Percentiles rank a stretch among this genome's conserved stretches.
These are phyloP conservation scores for Dactylis glomerata DNA, from an alignment of 176 grass and related monocot species.

Conservation along the genomic window DNA sequence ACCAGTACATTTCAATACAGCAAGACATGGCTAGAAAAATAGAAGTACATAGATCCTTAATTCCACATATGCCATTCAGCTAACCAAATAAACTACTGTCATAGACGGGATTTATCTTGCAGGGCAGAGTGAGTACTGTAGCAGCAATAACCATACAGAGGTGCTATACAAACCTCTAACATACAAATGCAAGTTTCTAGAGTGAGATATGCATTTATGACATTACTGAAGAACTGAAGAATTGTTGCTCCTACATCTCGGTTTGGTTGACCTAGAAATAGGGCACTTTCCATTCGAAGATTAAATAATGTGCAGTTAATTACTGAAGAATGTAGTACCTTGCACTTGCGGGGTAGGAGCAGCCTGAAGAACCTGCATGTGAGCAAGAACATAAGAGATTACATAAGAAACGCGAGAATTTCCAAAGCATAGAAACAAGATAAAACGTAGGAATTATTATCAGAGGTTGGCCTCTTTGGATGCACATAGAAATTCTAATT, in stretches of 20 bases:
- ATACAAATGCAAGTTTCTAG: not conserved
- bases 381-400: not conserved
- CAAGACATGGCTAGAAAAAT: not conserved
- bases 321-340: constrained; percentile 39
- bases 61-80: too few species aligned
- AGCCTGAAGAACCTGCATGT: constrained; percentile 65
- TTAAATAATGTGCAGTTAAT: not conserved
- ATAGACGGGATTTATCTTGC: not conserved
- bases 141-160: not conserved
- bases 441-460: not conserved
- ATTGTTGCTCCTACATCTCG: not conserved
- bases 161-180: not conserved
- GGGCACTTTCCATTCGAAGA: not conserved
- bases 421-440: not conserved
- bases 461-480: not conserved
- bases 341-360: constrained; percentile 66
- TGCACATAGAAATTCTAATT: not conserved
- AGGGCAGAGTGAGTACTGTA: not conserved
- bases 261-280: not conserved
- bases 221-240: not conserved
- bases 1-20: not conserved
- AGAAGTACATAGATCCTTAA: not conserved
- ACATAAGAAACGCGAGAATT: not conserved
- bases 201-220: not conserved
- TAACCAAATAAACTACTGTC: not conserved